These are phyloP conservation scores for Corylus avellana DNA, from an alignment of 306 rosid species.

Conservation along the genomic window DNA sequence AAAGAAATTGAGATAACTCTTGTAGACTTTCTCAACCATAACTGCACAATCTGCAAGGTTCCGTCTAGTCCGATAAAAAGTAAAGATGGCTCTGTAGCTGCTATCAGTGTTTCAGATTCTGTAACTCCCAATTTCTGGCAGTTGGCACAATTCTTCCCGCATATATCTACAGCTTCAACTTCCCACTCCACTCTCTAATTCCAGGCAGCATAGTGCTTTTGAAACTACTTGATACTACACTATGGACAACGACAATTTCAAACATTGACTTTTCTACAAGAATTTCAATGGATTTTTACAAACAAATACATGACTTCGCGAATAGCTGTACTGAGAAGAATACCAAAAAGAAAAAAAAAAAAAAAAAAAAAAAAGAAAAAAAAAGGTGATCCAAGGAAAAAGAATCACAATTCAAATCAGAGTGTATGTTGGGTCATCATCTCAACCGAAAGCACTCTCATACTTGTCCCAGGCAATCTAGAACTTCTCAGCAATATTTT, in stretches of 20 bases:
- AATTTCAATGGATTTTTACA: slow-evolving; percentile 56
- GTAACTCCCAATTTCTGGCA: too few species aligned
- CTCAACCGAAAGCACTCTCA: slow-evolving; percentile 41
- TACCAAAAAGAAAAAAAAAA: slow-evolving; percentile 8
- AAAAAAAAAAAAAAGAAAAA: too few species aligned
- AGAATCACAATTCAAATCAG: slow-evolving; percentile 50
- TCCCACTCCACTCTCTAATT: not conserved
- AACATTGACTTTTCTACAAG: slow-evolving; percentile 44
- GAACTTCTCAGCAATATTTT: slow-evolving; percentile 35
- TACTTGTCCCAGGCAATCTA: slow-evolving; percentile 43
- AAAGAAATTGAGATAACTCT: too few species aligned
- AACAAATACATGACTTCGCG: slow-evolving; percentile 53
- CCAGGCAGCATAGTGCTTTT: slow-evolving; percentile 27
- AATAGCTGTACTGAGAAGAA: slow-evolving; percentile 36
- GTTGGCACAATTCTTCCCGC: too few species aligned
- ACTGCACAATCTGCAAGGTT: too few species aligned
- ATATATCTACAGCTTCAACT: not conserved
- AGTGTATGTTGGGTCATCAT: slow-evolving; percentile 43
- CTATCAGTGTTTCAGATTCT: too few species aligned
- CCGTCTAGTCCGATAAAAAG: too few species aligned
- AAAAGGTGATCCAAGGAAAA: slow-evolving; percentile 17
- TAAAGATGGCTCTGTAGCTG: too few species aligned
- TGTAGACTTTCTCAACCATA: too few species aligned
- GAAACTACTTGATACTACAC: slow-evolving; percentile 27
- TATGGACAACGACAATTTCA: slow-evolving; percentile 40